These are phyloP conservation scores for Sisymbrium altissimum DNA, from an alignment of 345 rosid genomes.

Conservation along the genomic window DNA sequence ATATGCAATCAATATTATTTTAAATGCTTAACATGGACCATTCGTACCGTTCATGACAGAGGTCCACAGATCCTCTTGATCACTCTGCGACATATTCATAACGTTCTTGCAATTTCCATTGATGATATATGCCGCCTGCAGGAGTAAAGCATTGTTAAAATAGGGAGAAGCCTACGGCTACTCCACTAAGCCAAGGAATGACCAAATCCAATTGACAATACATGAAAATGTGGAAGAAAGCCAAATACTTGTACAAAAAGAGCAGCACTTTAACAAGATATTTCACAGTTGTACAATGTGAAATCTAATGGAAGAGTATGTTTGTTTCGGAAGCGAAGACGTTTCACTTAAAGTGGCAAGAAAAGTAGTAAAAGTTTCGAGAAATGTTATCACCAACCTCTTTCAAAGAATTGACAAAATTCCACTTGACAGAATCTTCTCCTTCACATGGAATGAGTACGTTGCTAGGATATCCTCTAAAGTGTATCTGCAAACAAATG, in stretches of 20 bases:
- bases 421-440: conserved; percentile 92
- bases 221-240: background rate
- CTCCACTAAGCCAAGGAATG: background rate
- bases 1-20: background rate
- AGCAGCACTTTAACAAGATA: background rate
- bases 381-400: conserved; percentile 50
- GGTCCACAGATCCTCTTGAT: conserved; percentile 83
- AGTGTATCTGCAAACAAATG: conserved; percentile 68
- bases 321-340: background rate
- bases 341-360: background rate
- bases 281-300: background rate
- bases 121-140: conserved; percentile 87
- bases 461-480: conserved; percentile 85
- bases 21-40: conserved; percentile 7
- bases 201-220: background rate
- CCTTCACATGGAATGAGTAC: conserved; percentile 83
- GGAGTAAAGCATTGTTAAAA: background rate
- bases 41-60: conserved; percentile 75
- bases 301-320: background rate
- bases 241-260: background rate
- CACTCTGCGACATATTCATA: conserved; percentile 92
- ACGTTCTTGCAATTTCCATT: conserved; percentile 96
- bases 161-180: conserved; percentile 2
- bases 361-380: background rate
- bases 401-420: conserved; percentile 84